Evolutionary conservation across 805 yeast species (phyloP), one percentile per base, ranked within the genome.

Genomic region (Ogataea paradorogensis): DNA sequence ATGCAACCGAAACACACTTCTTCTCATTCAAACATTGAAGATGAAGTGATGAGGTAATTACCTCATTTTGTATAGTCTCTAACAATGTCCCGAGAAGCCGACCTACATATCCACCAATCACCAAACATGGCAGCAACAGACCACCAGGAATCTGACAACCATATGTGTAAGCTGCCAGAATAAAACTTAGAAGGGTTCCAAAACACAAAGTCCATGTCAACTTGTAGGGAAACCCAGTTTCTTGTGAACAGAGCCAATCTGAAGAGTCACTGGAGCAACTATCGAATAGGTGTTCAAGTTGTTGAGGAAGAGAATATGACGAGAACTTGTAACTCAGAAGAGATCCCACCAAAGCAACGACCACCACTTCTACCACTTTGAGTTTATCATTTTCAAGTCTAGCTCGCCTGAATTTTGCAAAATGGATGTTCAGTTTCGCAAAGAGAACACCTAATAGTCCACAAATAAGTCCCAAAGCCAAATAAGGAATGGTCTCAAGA

Each of bases 1-100:
- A 86, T 0, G 93, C 90, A 0, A 95, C 95, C 1, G 89, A 82
- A 8, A 87, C 79, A 50, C 93, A 80, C 16, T 53, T 49, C 14
- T 56, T 52, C 23, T 61, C 65, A 20, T 54, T 73, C 61, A 41
- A 74, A 46, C 77, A 72, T 14, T 64, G 57, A 3, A 53, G 32
- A 31, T 66, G 67, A 7, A 64, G 62, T 1, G 71, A 63, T 32
- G 71, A 64, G 18, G 53, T 54, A 11, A 61, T 63, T 39, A 63
- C 56, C 8, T 52, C 44, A 15, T 48, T 36, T 55, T 81, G 86
- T 15, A 78, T 50, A 2, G 56, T 56, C 50, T 76, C 76, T 30
- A 78, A 61, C 0, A 78, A 27, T 4, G 76, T 65, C 0, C 87
- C 87, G 2, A 76, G 42, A 5, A 77, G 48, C 37, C 87, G 58